Conservation (phyloP, 169 alveolate species). For the Haemoproteus tartakovskyi region DNA sequence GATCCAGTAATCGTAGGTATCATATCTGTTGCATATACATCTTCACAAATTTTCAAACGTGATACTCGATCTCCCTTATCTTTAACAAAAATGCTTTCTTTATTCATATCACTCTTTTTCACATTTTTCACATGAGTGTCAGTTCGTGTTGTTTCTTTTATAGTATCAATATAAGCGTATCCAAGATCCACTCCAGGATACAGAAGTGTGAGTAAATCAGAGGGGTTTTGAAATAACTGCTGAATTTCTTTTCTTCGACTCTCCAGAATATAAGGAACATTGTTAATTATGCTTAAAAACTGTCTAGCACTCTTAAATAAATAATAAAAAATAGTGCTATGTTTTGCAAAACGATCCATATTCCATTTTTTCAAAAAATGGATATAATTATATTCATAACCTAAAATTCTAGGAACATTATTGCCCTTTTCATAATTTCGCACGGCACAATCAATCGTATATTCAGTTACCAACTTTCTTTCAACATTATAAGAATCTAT, state of each 20-base stretch:
- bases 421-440: slow-evolving; percentile 61
- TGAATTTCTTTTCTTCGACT: slow-evolving; percentile 7
- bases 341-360: background rate
- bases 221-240: background rate
- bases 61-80: slow-evolving; percentile 11
- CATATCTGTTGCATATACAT: slow-evolving; percentile 34
- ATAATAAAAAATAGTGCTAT: slow-evolving; percentile 13
- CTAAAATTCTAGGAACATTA: slow-evolving; percentile 34
- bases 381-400: slow-evolving; percentile 21
- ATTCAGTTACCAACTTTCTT: slow-evolving; percentile 56
- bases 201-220: slow-evolving; percentile 11
- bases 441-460: slow-evolving; percentile 32
- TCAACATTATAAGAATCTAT: slow-evolving; percentile 57
- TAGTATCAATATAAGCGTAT: slow-evolving; percentile 45
- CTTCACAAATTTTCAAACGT: slow-evolving; percentile 36
- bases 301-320: slow-evolving; percentile 5
- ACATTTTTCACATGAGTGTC: background rate
- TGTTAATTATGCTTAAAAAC: slow-evolving; percentile 14
- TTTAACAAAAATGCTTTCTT: background rate
- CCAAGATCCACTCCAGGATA: slow-evolving; percentile 57
- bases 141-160: background rate
- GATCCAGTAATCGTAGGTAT: slow-evolving; percentile 30
- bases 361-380: background rate
- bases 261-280: slow-evolving; percentile 39
- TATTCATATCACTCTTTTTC: background rate